These are phyloP conservation scores for Talaromyces sp. DNA, from an alignment of 2,329 filamentous ascomycete species.

Conservation along the genomic window DNA sequence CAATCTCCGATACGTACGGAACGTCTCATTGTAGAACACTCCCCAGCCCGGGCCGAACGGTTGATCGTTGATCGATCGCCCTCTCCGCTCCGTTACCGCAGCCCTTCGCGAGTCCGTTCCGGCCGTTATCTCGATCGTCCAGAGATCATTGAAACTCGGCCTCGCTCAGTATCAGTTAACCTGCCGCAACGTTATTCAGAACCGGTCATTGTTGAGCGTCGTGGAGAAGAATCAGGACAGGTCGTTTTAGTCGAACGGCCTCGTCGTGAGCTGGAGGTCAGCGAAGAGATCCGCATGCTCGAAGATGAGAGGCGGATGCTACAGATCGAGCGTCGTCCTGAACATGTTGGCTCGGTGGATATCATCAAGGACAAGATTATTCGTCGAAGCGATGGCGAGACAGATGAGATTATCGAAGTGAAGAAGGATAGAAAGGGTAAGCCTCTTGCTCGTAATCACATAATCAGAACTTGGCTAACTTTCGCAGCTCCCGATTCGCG, in stretches of 20 bases:
- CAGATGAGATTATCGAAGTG: conserved; percentile 57
- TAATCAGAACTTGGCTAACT: conserved; percentile 5
- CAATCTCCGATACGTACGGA: conserved; percentile 23
- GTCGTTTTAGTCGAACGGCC: conserved; percentile 51
- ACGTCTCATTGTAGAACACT: conserved; percentile 28
- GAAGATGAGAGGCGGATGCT: conserved; percentile 63
- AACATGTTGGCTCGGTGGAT: conserved; percentile 26
- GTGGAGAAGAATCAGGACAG: conserved; percentile 36
- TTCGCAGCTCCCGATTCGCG: conserved; percentile 60
- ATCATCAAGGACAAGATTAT: conserved; percentile 33
- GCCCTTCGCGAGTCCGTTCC: conserved; percentile 24
- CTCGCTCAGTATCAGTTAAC: conserved; percentile 37
- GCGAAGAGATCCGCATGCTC: conserved; percentile 67
- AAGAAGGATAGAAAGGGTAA: conserved; percentile 95
- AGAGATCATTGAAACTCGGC: conserved; percentile 29
- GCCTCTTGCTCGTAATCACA: conserved; percentile 49
- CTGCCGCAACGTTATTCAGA: conserved; percentile 36
- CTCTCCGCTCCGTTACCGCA: conserved; percentile 24
- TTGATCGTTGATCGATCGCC: conserved; percentile 33
- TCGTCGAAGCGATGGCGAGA: conserved; percentile 38
- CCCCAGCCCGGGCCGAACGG: conserved; percentile 22
- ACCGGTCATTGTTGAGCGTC: conserved; percentile 34
- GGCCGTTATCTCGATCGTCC: conserved; percentile 28
- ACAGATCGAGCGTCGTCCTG: conserved; percentile 51
- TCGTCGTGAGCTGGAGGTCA: conserved; percentile 61